Evolutionary conservation across 805 yeast genomes (phyloP).

Genomic region (Saccharomycopsis lassenensis): DNA sequence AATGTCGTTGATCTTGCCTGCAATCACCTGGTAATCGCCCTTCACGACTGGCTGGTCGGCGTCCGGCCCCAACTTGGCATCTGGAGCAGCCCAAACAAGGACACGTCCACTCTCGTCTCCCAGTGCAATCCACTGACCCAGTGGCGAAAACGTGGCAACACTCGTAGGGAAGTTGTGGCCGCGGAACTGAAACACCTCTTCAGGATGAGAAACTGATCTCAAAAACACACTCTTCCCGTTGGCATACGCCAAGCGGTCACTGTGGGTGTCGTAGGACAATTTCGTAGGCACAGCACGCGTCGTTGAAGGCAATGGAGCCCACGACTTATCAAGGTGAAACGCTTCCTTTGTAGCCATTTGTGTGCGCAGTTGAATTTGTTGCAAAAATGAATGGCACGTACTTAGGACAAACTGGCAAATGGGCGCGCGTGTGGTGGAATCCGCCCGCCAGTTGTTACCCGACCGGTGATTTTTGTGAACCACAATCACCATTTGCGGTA

Average conservation of each 20-base stretch:
- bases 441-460: too few species aligned
- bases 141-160: conserved; percentile 79
- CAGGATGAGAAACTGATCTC: conserved; percentile 45
- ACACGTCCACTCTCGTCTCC: conserved; percentile 90
- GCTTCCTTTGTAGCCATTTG: too few species aligned
- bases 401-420: too few species aligned
- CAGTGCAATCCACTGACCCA: conserved; percentile 82
- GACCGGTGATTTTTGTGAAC: too few species aligned
- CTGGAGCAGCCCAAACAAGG: conserved; percentile 78
- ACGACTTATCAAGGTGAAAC: too few species aligned
- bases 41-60: conserved; percentile 50
- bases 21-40: conserved; percentile 69
- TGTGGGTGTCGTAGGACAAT: conserved; percentile 59
- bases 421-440: too few species aligned
- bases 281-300: conserved; percentile 58
- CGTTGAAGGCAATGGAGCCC: conserved; percentile 78
- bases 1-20: conserved; percentile 72
- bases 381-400: background rate
- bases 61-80: conserved; percentile 40
- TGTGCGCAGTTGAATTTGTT: background rate
- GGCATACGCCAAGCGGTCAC: conserved; percentile 70
- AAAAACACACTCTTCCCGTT: conserved; percentile 68
- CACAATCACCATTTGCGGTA: too few species aligned
- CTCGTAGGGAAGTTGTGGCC: conserved; percentile 66
- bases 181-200: conserved; percentile 45